Evolutionary conservation across 305 asterid genomes (phyloP).

Genomic region (Striga hermonthica): DNA sequence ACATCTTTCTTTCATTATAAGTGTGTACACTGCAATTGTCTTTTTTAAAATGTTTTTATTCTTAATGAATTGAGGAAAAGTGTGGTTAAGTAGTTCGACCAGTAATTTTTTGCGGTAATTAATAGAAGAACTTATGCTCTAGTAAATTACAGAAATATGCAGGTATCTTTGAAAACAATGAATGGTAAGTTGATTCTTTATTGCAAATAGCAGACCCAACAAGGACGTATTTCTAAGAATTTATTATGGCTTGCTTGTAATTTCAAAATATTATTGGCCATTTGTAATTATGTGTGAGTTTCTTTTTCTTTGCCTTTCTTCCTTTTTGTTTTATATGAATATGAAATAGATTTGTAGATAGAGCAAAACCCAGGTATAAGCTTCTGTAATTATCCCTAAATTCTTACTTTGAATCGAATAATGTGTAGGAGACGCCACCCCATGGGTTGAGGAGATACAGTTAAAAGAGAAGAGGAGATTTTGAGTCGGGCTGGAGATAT

Average conservation of each 20-base stretch:
- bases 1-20: neutral
- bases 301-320: neutral
- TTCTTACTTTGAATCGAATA: slow-evolving; percentile 5
- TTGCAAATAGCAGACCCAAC: neutral
- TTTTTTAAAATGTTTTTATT: slow-evolving; percentile 1
- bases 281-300: no score
- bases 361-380: neutral
- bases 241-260: neutral
- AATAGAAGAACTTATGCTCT: neutral
- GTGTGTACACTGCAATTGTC: neutral
- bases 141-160: neutral
- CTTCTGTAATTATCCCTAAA: neutral
- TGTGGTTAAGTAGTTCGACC: neutral
- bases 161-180: neutral
- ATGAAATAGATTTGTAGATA: no score
- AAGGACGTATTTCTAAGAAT: neutral
- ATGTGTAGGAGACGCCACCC: slow-evolving; percentile 45
- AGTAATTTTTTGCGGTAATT: neutral
- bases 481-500: slow-evolving; percentile 13
- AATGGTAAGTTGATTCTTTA: neutral
- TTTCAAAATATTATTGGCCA: neutral
- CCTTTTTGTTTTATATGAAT: neutral
- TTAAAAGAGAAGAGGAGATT: slow-evolving; percentile 26
- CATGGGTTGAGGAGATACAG: slow-evolving; percentile 33
- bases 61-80: neutral